These are phyloP conservation scores for Polyrhizophydium stewartii DNA, from an alignment of 371 early-diverging fungal species.

Conservation along the genomic window DNA sequence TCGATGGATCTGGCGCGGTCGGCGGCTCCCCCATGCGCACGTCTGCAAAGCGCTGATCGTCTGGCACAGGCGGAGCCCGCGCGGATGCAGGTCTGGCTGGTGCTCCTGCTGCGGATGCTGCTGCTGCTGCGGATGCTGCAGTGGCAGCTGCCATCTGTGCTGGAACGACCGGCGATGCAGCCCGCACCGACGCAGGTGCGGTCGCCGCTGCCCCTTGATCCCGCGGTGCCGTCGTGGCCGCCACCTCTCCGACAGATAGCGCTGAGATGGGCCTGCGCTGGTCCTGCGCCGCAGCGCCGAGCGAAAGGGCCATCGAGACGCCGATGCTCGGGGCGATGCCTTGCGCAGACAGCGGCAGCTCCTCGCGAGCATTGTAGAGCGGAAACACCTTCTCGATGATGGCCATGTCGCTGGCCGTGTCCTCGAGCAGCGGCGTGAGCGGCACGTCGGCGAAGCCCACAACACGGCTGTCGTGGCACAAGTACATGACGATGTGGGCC, in stretches of 20 bases:
- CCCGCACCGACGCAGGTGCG: too few relatives aligned
- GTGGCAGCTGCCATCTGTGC: too few relatives aligned
- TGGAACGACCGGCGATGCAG: too few relatives aligned
- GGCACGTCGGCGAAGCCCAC: slow-evolving; percentile 33
- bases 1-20: too few relatives aligned
- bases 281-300: background rate
- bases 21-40: background rate
- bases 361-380: slow-evolving; percentile 23
- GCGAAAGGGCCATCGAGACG: slow-evolving; percentile 14
- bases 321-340: slow-evolving; percentile 26
- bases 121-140: too few relatives aligned
- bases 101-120: too few relatives aligned
- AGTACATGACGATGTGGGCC: slow-evolving; percentile 22
- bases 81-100: too few relatives aligned
- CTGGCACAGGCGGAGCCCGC: too few relatives aligned
- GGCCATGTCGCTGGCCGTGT: background rate
- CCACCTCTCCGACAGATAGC: too few relatives aligned
- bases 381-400: slow-evolving; percentile 25
- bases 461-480: slow-evolving; percentile 17
- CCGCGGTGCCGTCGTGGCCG: too few relatives aligned
- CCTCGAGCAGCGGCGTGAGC: slow-evolving; percentile 8
- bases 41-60: too few relatives aligned
- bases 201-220: too few relatives aligned
- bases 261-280: background rate
- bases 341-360: slow-evolving; percentile 27